These are phyloP conservation scores for Lactarius deliciosus DNA, from an alignment of 768 basidiomycete genomes.

Conservation along the genomic window DNA sequence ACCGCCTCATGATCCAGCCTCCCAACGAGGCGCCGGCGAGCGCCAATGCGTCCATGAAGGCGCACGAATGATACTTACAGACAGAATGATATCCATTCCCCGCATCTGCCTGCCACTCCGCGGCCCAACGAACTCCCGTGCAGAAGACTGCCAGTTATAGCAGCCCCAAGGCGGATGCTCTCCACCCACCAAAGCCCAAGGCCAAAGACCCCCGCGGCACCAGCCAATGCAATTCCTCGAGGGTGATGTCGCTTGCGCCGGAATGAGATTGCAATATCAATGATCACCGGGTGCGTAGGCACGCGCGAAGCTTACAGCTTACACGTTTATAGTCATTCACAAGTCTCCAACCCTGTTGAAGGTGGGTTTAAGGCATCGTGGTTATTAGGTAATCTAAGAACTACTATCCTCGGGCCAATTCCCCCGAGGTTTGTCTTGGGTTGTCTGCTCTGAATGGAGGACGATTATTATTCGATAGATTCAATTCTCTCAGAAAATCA, in stretches of 20 bases:
- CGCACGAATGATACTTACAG: slow-evolving; percentile 8
- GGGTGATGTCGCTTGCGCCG: too few species aligned
- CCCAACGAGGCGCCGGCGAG: too few species aligned
- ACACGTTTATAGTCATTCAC: too few species aligned
- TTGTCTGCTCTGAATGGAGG: slow-evolving; percentile 56
- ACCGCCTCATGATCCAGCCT: too few species aligned
- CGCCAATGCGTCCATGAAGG: too few species aligned
- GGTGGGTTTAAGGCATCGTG: too few species aligned
- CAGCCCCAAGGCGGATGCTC: slow-evolving; percentile 26
- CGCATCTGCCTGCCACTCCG: slow-evolving; percentile 24
- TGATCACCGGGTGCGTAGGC: too few species aligned
- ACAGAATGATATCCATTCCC: slow-evolving; percentile 24
- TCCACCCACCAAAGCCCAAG: slow-evolving; percentile 28
- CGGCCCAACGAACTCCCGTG: slow-evolving; percentile 22
- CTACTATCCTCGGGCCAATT: too few species aligned
- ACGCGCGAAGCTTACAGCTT: too few species aligned
- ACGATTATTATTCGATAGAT: slow-evolving; percentile 91
- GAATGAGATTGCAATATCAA: too few species aligned
- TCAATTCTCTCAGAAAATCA: slow-evolving; percentile 92
- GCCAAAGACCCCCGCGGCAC: slow-evolving; percentile 15
- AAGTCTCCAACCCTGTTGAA: too few species aligned
- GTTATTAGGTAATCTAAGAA: neutral
- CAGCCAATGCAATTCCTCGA: slow-evolving; percentile 14
- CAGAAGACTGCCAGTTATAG: slow-evolving; percentile 22
- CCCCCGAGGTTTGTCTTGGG: too few species aligned